Conservation (phyloP, 2,329 filamentous ascomycete species). For the Alternaria sp. region DNA sequence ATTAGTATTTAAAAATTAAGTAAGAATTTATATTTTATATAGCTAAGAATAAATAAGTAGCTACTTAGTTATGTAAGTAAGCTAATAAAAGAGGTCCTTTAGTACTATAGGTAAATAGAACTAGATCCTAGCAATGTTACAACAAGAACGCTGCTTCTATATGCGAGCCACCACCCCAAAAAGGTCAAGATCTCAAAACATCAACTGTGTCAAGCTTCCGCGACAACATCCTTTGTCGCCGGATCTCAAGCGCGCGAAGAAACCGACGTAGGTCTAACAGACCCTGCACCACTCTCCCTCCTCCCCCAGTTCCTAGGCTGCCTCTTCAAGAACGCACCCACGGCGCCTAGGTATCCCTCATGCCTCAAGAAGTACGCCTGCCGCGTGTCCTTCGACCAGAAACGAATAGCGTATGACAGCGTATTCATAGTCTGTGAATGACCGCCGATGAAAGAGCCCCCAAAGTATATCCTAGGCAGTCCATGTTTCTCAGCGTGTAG, state of each 20-base stretch:
- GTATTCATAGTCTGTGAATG: slow-evolving; percentile 99
- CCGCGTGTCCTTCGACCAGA: slow-evolving; percentile 93
- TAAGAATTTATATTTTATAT: no score
- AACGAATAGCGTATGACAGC: slow-evolving; percentile 93
- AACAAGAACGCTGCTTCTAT: neutral
- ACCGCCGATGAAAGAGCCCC: slow-evolving; percentile 93
- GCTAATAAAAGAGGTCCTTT: no score
- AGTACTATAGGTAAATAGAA: no score
- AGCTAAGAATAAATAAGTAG: no score
- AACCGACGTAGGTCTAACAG: neutral
- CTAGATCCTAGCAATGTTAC: no score
- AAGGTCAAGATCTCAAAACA: neutral
- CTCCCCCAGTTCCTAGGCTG: slow-evolving; percentile 92
- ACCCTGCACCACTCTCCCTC: slow-evolving; percentile 67
- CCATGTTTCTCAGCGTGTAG: slow-evolving; percentile 96
- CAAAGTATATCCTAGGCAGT: slow-evolving; percentile 93
- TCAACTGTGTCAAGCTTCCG: neutral
- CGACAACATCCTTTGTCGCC: neutral
- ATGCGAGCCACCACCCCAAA: neutral
- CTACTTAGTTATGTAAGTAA: no score
- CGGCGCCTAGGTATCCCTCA: slow-evolving; percentile 92
- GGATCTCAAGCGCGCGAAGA: neutral
- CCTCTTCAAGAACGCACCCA: slow-evolving; percentile 90
- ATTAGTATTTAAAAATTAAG: no score
- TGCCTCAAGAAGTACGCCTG: slow-evolving; percentile 96